These are phyloP conservation scores for Cercospora sesami DNA, from an alignment of 2,329 filamentous ascomycete species.

Conservation along the genomic window DNA sequence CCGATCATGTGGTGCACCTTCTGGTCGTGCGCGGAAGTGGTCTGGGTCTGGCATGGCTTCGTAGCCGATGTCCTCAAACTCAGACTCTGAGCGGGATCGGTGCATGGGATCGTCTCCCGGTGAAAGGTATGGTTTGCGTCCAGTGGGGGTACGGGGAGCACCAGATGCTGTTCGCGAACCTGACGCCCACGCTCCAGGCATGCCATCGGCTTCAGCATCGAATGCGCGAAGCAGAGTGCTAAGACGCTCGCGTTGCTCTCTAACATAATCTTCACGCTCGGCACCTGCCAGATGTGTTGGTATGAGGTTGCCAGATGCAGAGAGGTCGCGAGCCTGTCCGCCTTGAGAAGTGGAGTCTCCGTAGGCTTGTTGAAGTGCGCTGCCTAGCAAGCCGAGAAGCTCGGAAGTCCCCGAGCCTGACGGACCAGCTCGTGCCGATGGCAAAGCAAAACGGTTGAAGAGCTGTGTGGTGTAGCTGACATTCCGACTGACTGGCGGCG, in stretches of 20 bases:
- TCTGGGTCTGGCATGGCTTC: slow-evolving; percentile 42
- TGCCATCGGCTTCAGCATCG: slow-evolving; percentile 70
- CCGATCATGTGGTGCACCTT: slow-evolving; percentile 10
- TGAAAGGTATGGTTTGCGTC: slow-evolving; percentile 35
- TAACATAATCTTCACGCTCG: slow-evolving; percentile 72
- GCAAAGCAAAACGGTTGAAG: slow-evolving; percentile 82
- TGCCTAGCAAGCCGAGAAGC: slow-evolving; percentile 74
- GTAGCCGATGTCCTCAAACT: slow-evolving; percentile 65
- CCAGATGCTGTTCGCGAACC: slow-evolving; percentile 28
- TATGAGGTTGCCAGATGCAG: slow-evolving; percentile 64
- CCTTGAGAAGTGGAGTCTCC: slow-evolving; percentile 41
- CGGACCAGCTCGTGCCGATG: slow-evolving; percentile 61
- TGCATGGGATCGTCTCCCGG: slow-evolving; percentile 51
- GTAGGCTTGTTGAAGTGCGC: slow-evolving; percentile 61
- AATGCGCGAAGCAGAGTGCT: slow-evolving; percentile 73
- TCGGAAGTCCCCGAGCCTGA: slow-evolving; percentile 56
- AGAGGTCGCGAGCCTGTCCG: slow-evolving; percentile 53
- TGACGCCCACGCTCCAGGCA: slow-evolving; percentile 24
- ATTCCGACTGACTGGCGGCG: slow-evolving; percentile 48
- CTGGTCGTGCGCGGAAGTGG: slow-evolving; percentile 27
- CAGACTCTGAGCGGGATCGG: slow-evolving; percentile 81
- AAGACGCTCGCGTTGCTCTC: slow-evolving; percentile 75
- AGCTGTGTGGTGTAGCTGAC: slow-evolving; percentile 74
- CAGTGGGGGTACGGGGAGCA: slow-evolving; percentile 28
- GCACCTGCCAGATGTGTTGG: slow-evolving; percentile 68